phyloP scores from a whole-genome alignment of 257 asterid genomes.

The Lavandula angustifolia region DNA sequence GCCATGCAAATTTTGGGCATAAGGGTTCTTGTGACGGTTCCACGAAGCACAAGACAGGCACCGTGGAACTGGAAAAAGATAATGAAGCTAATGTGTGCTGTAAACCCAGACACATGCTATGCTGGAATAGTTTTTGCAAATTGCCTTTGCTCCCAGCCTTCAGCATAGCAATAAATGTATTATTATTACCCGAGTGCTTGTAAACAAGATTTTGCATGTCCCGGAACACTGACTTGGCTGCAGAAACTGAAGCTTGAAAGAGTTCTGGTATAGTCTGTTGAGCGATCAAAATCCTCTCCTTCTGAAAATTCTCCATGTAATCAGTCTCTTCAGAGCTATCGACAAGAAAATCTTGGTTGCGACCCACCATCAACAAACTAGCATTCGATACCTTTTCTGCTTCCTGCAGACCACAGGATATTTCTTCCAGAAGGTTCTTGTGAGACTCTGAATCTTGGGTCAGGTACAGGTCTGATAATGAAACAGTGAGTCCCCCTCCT shows the following conservation, averaged over 20 bases:
- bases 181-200: conserved; percentile 51
- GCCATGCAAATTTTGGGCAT: conserved; percentile 31
- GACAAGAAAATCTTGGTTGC: conserved; percentile 52
- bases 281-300: conserved; percentile 41
- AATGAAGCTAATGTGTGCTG: conserved; percentile 75
- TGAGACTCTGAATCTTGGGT: conserved; percentile 58
- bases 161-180: conserved; percentile 74
- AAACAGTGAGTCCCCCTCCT: conserved; percentile 84
- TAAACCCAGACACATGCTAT: conserved; percentile 89
- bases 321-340: conserved; percentile 50
- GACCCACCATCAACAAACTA: conserved; percentile 56
- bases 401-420: conserved; percentile 71
- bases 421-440: conserved; percentile 63
- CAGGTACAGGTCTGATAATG: conserved; percentile 77
- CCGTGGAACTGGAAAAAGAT: conserved; percentile 68
- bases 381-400: conserved; percentile 65
- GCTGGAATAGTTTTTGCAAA: conserved; percentile 80
- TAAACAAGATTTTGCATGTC: conserved; percentile 73
- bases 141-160: conserved; percentile 99
- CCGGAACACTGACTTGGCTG: conserved; percentile 61
- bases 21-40: conserved; percentile 56
- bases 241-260: conserved; percentile 69
- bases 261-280: conserved; percentile 60
- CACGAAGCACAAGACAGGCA: conserved; percentile 75
- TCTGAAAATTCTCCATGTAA: conserved; percentile 35